Evolutionary conservation across 768 basidiomycete genomes (phyloP).

Genomic region (Tulasnella sp.): DNA sequence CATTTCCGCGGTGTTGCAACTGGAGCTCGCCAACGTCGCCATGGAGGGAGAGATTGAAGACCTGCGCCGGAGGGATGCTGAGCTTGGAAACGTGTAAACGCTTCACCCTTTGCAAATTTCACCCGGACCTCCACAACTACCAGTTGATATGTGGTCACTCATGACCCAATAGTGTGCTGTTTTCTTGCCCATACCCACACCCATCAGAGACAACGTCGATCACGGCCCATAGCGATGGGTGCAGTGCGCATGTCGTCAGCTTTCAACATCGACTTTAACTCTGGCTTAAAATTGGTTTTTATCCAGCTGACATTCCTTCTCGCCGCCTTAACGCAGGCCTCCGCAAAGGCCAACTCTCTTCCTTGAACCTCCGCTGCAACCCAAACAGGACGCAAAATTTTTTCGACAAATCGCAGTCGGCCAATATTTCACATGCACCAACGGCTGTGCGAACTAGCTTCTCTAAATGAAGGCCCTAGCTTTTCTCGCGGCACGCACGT

Average conservation of each 20-base stretch:
- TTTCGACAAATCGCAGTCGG: background rate
- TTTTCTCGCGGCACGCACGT: background rate
- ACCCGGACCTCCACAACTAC: background rate
- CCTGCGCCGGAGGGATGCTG: conserved; percentile 42
- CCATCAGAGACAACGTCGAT: conserved; percentile 13
- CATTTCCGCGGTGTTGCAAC: conserved; percentile 85
- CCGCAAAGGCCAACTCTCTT: conserved; percentile 15
- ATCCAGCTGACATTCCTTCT: conserved; percentile 6
- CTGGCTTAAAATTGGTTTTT: background rate
- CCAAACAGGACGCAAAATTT: background rate
- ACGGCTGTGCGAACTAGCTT: conserved; percentile 5
- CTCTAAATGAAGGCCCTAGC: conserved; percentile 14
- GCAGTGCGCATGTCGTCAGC: conserved; percentile 9
- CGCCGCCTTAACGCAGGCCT: conserved; percentile 20
- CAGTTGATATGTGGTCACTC: conserved; percentile 3
- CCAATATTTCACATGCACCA: background rate
- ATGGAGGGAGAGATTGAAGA: conserved; percentile 73
- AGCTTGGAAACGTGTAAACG: conserved; percentile 16
- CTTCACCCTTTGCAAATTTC: conserved; percentile 14
- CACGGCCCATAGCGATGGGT: background rate
- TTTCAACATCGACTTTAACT: conserved; percentile 14
- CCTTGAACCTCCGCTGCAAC: background rate
- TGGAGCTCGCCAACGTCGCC: conserved; percentile 93
- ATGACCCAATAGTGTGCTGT: conserved; percentile 8
- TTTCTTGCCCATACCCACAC: conserved; percentile 12